Evolutionary conservation across 306 rosid species (phyloP), one percentile per base, ranked within the genome.

Genomic region (Crataegus laevigata): DNA sequence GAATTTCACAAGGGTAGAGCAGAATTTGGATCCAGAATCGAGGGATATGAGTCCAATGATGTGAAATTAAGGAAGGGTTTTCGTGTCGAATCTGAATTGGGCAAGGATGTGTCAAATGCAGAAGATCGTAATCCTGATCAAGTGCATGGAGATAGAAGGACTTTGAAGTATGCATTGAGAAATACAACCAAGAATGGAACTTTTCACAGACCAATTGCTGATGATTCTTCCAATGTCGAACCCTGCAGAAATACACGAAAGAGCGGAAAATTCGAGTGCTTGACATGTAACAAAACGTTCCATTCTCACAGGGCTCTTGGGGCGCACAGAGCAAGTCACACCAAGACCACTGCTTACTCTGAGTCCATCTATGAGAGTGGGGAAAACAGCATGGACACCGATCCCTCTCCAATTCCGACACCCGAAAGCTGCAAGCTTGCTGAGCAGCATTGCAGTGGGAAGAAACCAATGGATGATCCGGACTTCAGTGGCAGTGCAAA

Each of bases 291-390:
- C 28, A 84, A 78, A 82, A 81, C 76, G n/a, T 79, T 78, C 70
- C 79, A 74, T 1, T 81, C 82, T 34, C 85, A 83, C 68, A 69
- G 82, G 54, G 84, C 82, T 70, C 85, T 84, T 51, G 82, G 84
- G 29, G 75, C 75, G 14, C 87, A 80, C 78, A 83, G 82, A 75
- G 82, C 81, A 8, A 81, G 73, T n/a, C 83, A 86, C 62, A 69
- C 76, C 36, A 87, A 78, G 78, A 73, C 52, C 70, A 50, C 73
- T 70, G 81, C 70, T 21, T 78, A 74, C 45, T 78, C 75, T 45
- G 96, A 87, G 66, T 83, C 88, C 17, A 83, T 86, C 45, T 77
- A 83, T 68, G 91, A 84, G 82, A 88, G 89, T 54, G 92, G 88
- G 25, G 97, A 89, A 55, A 85, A 88, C 80, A 91, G 84, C 84